Conservation (phyloP, 371 early-diverging fungal species). For the Saksenaea oblongispora region DNA sequence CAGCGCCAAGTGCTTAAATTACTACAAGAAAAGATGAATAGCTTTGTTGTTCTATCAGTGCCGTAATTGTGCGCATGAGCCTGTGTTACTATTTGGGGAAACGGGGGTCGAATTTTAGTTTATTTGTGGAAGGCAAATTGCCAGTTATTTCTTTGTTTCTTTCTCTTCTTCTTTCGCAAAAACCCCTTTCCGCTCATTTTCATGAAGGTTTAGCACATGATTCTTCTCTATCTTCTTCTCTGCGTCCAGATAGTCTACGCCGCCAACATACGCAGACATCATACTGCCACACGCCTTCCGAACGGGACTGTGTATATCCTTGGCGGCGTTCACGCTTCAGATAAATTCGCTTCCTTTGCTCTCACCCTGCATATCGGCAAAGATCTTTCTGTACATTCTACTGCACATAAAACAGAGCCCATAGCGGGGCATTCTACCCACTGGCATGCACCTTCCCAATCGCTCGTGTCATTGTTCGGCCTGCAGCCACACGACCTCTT, state of each 20-base stretch:
- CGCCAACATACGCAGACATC: not conserved
- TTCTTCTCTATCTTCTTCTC: not conserved
- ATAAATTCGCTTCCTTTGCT: not conserved
- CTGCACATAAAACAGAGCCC: not conserved
- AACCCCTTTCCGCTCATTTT: conserved; percentile 3
- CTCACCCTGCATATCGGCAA: not conserved
- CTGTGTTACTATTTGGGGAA: not conserved
- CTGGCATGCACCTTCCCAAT: not conserved
- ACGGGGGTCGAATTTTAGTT: not conserved
- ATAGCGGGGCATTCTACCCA: not conserved
- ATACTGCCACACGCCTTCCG: conserved; percentile 1
- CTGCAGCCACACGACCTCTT: not conserved
- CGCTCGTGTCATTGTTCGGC: not conserved
- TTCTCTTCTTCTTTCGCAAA: not conserved
- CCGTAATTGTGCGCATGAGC: conserved; percentile 1
- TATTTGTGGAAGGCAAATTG: not conserved
- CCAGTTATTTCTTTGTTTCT: not conserved
- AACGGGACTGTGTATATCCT: conserved; percentile 1
- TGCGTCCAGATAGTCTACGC: conserved; percentile 2
- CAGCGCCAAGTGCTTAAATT: not conserved
- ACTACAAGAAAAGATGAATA: not conserved
- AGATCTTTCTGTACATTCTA: not conserved
- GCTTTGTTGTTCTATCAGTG: not conserved
- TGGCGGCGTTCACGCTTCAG: not conserved
- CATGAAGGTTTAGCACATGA: not conserved